Conservation (phyloP, 75 land plant genomes). For the Larix kaempferi region DNA sequence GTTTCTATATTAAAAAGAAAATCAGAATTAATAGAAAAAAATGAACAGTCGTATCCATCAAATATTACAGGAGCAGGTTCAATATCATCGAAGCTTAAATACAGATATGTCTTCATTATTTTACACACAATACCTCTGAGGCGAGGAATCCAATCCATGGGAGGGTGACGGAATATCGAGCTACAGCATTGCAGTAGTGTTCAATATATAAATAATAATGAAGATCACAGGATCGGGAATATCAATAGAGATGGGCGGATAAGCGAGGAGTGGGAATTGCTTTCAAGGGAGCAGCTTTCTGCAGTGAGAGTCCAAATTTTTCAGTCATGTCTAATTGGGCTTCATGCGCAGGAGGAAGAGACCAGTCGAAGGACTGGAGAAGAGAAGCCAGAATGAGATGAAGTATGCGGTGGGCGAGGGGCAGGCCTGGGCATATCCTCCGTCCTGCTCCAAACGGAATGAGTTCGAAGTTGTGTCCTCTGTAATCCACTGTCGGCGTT, state of each 20-base stretch:
- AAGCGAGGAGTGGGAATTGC: conserved; percentile 23
- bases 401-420: conserved; percentile 10
- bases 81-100: too few relatives aligned
- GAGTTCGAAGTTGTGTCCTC: conserved; percentile 13
- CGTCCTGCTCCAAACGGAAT: conserved; percentile 23
- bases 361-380: conserved; percentile 20
- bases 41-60: too few relatives aligned
- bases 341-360: neutral
- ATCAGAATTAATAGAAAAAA: too few relatives aligned
- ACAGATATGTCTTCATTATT: too few relatives aligned
- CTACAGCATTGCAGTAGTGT: too few relatives aligned
- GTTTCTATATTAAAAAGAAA: too few relatives aligned
- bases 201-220: too few relatives aligned
- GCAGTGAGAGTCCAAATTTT: conserved; percentile 17
- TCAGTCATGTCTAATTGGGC: conserved; percentile 29
- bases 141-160: too few relatives aligned
- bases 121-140: too few relatives aligned
- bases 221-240: too few relatives aligned
- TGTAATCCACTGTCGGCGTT: conserved; percentile 1
- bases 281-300: conserved; percentile 15
- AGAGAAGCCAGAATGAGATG: conserved; percentile 11
- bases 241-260: conserved; percentile 3
- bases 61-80: too few relatives aligned
- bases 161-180: too few relatives aligned
- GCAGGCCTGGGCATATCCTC: conserved; percentile 17